Evolutionary conservation across 208 protist genomes (phyloP), one percentile per base, ranked within the genome.

Genomic region (Trypanosoma lewisi): DNA sequence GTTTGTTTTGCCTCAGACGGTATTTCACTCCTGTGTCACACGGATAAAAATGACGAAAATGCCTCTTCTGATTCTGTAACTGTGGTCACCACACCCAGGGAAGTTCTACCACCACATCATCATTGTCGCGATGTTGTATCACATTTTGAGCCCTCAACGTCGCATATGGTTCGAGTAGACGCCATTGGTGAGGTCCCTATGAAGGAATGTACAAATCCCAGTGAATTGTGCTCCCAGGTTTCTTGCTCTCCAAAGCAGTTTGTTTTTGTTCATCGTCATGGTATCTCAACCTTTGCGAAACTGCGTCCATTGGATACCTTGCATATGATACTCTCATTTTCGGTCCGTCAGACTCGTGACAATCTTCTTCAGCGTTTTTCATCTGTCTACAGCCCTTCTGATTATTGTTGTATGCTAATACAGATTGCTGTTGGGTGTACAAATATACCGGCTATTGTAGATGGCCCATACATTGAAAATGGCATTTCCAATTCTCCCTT

Each of bases 381-480:
- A n/a, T 70, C 76, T 25, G 65, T 80, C 42, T 87, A 86, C 72
- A 85, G 66, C 44, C 59, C 75, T 1, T 59, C 80, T 7, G 90
- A 96, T 67, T 93, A 94, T 61, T 82, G 73, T 27, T 77, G 82
- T 19, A 96, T 96, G 90, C 85, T 96, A 49, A 62, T 96, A n/a
- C 90, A 96, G 62, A 78, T 96, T 42, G 90, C 85, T 28, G 67
- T 75, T 25, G 85, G 82, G 14, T 67, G 60, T 37, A 77, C 62
- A 56, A 77, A 67, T 58, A 49, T 75, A 1, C 56, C 62, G 34
- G 45, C 34, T 57, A 54, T 67, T 44, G 37, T 73, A 49, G 44
- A 67, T 61, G 67, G 67, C 1, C 67, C 67, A 30, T 67, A 73
- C 42, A 67, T 73, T 49, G 59, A 73, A 36, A 55, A 64, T 25